phyloP scores from a whole-genome alignment of 2,329 filamentous ascomycete genomes.

The Hortaea werneckii region DNA sequence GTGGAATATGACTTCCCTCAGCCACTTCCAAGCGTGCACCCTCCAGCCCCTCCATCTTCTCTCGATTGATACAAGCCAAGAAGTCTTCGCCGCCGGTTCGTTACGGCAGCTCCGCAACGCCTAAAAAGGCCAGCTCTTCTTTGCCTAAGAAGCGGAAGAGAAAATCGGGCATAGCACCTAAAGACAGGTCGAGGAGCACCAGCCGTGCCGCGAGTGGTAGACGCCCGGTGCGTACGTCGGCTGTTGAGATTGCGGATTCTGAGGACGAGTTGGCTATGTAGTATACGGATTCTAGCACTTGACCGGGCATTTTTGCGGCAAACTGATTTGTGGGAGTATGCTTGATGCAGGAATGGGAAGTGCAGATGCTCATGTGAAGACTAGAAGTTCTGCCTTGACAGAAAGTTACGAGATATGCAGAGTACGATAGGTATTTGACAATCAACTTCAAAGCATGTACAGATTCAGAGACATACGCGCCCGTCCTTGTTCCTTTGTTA shows the following conservation, averaged over 20 bases:
- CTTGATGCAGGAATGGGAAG: no score
- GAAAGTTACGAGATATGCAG: no score
- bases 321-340: no score
- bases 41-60: neutral
- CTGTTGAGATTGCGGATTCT: conserved; percentile 1
- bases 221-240: neutral
- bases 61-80: neutral
- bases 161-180: no score
- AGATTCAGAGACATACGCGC: no score
- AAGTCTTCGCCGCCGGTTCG: neutral
- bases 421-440: no score
- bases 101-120: neutral
- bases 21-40: neutral
- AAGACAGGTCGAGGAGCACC: neutral
- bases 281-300: neutral
- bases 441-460: no score
- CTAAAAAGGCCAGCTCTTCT: neutral
- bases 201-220: neutral
- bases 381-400: no score
- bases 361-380: no score
- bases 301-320: no score
- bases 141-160: neutral
- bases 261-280: conserved; percentile 9
- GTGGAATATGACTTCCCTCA: no score
- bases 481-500: no score